phyloP scores from a whole-genome alignment of 1,139 yeast species.

The Pichia kudriavzevii region DNA sequence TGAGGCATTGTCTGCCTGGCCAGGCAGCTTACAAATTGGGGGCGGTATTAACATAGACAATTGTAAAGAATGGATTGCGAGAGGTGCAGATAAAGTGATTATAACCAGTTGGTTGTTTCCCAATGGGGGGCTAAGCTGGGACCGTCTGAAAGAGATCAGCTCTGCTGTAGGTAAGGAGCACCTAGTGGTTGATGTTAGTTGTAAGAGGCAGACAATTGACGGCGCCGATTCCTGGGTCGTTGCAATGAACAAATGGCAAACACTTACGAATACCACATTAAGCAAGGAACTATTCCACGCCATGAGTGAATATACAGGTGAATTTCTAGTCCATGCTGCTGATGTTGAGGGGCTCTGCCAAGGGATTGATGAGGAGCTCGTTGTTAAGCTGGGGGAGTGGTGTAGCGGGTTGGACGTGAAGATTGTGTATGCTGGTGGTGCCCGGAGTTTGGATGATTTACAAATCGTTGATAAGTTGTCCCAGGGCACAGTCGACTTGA shows the following conservation, averaged over 20 bases:
- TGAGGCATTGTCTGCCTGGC: slow-evolving; percentile 72
- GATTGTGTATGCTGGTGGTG: slow-evolving; percentile 96
- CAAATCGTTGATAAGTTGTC: slow-evolving; percentile 59
- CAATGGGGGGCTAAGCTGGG: slow-evolving; percentile 47
- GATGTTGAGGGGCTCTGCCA: slow-evolving; percentile 95
- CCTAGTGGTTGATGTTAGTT: slow-evolving; percentile 86
- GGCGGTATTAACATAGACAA: slow-evolving; percentile 80
- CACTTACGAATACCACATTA: slow-evolving; percentile 61
- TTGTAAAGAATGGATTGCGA: slow-evolving; percentile 65
- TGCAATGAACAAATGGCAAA: slow-evolving; percentile 97
- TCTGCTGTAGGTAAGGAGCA: slow-evolving; percentile 51
- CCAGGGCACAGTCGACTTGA: slow-evolving; percentile 76
- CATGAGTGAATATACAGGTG: slow-evolving; percentile 65
- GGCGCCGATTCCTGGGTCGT: slow-evolving; percentile 63
- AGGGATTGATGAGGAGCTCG: slow-evolving; percentile 82
- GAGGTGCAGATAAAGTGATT: slow-evolving; percentile 73
- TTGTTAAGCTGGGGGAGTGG: slow-evolving; percentile 70
- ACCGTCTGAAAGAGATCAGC: slow-evolving; percentile 43
- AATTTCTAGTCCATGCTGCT: slow-evolving; percentile 92
- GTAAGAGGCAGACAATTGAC: slow-evolving; percentile 40
- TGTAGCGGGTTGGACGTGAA: slow-evolving; percentile 71
- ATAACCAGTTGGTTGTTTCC: slow-evolving; percentile 91
- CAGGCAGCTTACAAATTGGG: slow-evolving; percentile 70
- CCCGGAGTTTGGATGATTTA: slow-evolving; percentile 64
- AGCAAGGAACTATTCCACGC: slow-evolving; percentile 42